phyloP scores from a whole-genome alignment of 2,329 filamentous ascomycete genomes.

The Microcyclosporella mali region DNA sequence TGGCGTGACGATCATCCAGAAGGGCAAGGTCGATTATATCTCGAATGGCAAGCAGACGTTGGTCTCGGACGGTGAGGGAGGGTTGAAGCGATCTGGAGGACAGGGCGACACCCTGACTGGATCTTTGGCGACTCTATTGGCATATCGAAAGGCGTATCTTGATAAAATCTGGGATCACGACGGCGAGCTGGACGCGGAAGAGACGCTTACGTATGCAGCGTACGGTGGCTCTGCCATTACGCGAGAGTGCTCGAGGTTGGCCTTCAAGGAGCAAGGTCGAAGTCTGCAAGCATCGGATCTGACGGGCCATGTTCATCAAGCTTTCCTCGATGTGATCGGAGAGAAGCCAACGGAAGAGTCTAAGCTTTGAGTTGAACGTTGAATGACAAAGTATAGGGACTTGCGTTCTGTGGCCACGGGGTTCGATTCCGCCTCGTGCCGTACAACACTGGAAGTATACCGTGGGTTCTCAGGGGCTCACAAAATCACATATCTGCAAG shows the following conservation, averaged over 20 bases:
- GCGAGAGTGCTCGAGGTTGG: conserved; percentile 79
- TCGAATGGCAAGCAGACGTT: conserved; percentile 73
- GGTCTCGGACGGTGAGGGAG: conserved; percentile 70
- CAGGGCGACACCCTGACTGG: conserved; percentile 96
- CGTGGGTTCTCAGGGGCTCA: too few relatives aligned
- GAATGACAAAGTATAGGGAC: not conserved
- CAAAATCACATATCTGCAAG: too few relatives aligned
- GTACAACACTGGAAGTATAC: too few relatives aligned
- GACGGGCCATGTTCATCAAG: conserved; percentile 78
- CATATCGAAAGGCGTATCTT: conserved; percentile 80
- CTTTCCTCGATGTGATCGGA: conserved; percentile 75
- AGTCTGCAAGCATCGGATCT: conserved; percentile 89
- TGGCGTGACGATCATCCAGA: conserved; percentile 87
- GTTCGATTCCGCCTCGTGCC: too few relatives aligned
- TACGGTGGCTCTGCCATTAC: conserved; percentile 85
- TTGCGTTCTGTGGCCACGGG: too few relatives aligned
- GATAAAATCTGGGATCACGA: conserved; percentile 69
- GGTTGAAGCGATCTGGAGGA: conserved; percentile 82
- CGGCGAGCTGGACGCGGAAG: conserved; percentile 49
- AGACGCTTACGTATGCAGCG: conserved; percentile 66
- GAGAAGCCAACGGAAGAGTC: conserved; percentile 42
- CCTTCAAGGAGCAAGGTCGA: conserved; percentile 78
- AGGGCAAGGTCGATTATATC: conserved; percentile 76
- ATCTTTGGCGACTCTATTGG: conserved; percentile 78
- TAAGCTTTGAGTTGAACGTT: conserved; percentile 10